Base-by-base conservation (phyloP, 23 red algal species). In the Gracilaria vermiculophylla region DNA sequence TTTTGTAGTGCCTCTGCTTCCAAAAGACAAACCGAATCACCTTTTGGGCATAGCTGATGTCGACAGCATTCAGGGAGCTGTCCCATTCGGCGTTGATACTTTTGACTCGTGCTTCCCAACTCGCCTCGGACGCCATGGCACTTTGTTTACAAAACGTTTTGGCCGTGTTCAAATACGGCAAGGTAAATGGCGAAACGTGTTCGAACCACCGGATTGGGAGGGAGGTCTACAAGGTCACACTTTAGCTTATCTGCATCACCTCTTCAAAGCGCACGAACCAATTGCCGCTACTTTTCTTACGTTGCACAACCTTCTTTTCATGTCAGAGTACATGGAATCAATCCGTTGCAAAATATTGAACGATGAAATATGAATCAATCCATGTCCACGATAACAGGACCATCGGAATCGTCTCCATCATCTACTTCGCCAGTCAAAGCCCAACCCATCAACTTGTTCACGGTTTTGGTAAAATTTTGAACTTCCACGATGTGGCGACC, bases 91-190 rank as follows among this genome's bases (percentile, higher is more conserved):
- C 19, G 89, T 99, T 4, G 97, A 99, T 62, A 95, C 97, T 8
- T 96, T 99, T 85, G 97, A 99, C 76, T 96, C 93, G 13, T 99
- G 97, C 72, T 99, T 95, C 61, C 97, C 97, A 23, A 96, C 94
- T 33, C 92, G 97, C 36, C 69, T 94, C 34, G 97, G 97, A 25
- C 83, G 97, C 36, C 97, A 99, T 52, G 97, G 97, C 41, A 95
- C 90, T 45, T 76, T 99, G 31, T 81, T 99, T 36, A 99, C 97
- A 28, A 93, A 90, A 24, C 27, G 60, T 7, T 88, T 82, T 65
- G 95, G 95, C 24, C 81, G 91, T 11, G 82, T 98, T 54, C 82
- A 94, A 29, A 87, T 98, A 35, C 75, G 87, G 9, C 78, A 83
- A 41, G 85, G 84, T 1, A 88, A 95, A 64, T 98, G 91, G 83